Percentiles rank a stretch among this genome's conserved stretches.
phyloP scores from a whole-genome alignment of 2,329 filamentous ascomycete species.

The Hypoxylon sp. region DNA sequence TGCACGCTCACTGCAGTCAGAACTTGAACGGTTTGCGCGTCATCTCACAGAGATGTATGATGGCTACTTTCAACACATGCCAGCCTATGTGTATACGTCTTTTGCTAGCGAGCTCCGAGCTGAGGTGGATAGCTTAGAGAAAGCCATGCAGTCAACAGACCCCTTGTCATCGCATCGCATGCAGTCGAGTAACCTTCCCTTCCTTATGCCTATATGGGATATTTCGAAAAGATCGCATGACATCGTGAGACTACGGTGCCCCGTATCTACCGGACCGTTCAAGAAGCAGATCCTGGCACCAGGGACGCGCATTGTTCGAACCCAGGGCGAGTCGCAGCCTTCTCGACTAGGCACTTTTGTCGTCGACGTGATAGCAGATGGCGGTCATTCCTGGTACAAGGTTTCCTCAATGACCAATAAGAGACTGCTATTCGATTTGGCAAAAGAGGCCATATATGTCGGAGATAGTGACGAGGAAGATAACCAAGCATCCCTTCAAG shows the following conservation, averaged over 20 bases:
- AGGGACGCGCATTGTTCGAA: conserved; percentile 48
- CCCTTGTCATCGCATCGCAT: conserved; percentile 41
- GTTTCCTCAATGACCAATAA: conserved; percentile 51
- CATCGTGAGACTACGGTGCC: conserved; percentile 48
- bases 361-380: conserved; percentile 49
- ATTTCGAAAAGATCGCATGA: conserved; percentile 47
- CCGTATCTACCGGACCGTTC: conserved; percentile 44
- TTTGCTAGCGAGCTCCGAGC: conserved; percentile 41
- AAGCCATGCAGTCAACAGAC: conserved; percentile 27
- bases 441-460: conserved; percentile 49
- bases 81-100: conserved; percentile 43
- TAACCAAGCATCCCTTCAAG: conserved; percentile 15
- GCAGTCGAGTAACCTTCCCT: conserved; percentile 48
- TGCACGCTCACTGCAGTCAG: conserved; percentile 40
- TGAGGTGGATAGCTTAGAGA: conserved; percentile 43
- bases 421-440: conserved; percentile 49
- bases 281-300: conserved; percentile 46
- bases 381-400: conserved; percentile 50
- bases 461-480: conserved; percentile 47
- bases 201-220: conserved; percentile 49
- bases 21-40: conserved; percentile 43
- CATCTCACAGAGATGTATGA: conserved; percentile 44
- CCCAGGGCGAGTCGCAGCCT: conserved; percentile 44
- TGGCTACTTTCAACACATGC: conserved; percentile 48
- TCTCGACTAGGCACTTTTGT: conserved; percentile 42